Percentiles rank a stretch among this genome's conserved stretches.
phyloP scores from a whole-genome alignment of 768 basidiomycete species.

The Boletus barrowsii region DNA sequence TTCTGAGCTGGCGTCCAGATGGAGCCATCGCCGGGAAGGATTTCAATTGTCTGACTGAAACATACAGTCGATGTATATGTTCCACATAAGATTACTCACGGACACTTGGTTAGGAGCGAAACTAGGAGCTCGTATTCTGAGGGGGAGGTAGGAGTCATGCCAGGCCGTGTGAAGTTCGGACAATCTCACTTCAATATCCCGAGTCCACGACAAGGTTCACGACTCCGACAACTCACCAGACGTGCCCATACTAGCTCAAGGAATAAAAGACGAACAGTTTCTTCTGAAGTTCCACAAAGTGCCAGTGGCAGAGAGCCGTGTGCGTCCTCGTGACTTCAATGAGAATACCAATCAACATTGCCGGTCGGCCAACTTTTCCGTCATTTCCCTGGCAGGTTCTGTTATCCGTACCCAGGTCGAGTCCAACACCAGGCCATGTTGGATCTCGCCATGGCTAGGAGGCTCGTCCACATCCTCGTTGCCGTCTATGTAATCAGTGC shows the following conservation, averaged over 20 bases:
- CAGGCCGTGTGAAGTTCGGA: background rate
- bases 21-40: slow-evolving; percentile 55
- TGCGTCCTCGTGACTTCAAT: background rate
- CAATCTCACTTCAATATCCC: background rate
- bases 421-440: slow-evolving; percentile 1
- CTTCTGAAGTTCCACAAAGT: background rate
- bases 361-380: background rate
- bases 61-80: background rate
- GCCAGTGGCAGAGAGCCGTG: background rate
- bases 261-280: background rate
- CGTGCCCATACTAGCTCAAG: background rate
- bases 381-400: background rate
- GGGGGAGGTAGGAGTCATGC: slow-evolving; percentile 3
- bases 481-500: slow-evolving; percentile 26
- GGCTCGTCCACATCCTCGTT: slow-evolving; percentile 13
- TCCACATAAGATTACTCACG: slow-evolving; percentile 21
- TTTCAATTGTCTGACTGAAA: slow-evolving; percentile 47
- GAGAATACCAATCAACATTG: slow-evolving; percentile 17
- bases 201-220: too few species aligned
- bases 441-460: slow-evolving; percentile 7
- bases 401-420: background rate
- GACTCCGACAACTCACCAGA: background rate
- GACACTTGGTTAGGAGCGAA: slow-evolving; percentile 21
- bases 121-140: slow-evolving; percentile 20
- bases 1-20: slow-evolving; percentile 37